Base-by-base conservation (phyloP, 2,329 filamentous ascomycete genomes). In the Penicillium capsulatum region DNA sequence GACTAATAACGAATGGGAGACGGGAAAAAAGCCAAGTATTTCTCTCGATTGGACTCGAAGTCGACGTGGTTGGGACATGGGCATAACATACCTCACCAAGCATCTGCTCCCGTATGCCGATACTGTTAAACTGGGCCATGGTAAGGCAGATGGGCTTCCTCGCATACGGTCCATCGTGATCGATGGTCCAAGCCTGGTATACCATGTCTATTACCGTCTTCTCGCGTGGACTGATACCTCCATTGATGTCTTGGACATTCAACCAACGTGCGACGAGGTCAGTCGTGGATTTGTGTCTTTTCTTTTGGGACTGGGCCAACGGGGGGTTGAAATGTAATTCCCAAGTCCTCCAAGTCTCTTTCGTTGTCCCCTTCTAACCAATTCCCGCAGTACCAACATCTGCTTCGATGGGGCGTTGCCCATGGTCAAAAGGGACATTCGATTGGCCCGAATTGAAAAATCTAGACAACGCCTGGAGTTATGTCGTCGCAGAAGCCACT, bases 361-460 rank as follows among this genome's bases (percentile, higher is more conserved):
- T n/a, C 26, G 4, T n/a, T 14, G 5, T 34, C 20, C 27, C 22
- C 19, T 10, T 34, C 29, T 38, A 9, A 34, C 17, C 9, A 36
- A 4, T 31, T 10, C n/a, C 4, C 30, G 3, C 50, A 86, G 81
- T 50, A 68, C 77, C 42, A 79, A 74, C 32, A 84, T 96, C 37
- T 89, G 84, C 60, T 96, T 97, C 54, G 91, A 97, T 61, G 89
- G 89, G 10, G 82, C 79, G 40, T 72, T 97, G 1, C 91, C 91
- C 0, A 42, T 60, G 0, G 63, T 71, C 3, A 95, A 95, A 59
- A 72, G 74, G 22, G 60, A 67, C 0, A 77, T 80, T 5, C 77
- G 88, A 3, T 66, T 81, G 35, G 63, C 74, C 7, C 75, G 88
- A 22, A 70, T 85, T 24, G 68, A 79, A 34, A 73, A 70, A 14